Evolutionary conservation across 1,139 yeast genomes (phyloP).

Genomic region (Yarrowia galli): DNA sequence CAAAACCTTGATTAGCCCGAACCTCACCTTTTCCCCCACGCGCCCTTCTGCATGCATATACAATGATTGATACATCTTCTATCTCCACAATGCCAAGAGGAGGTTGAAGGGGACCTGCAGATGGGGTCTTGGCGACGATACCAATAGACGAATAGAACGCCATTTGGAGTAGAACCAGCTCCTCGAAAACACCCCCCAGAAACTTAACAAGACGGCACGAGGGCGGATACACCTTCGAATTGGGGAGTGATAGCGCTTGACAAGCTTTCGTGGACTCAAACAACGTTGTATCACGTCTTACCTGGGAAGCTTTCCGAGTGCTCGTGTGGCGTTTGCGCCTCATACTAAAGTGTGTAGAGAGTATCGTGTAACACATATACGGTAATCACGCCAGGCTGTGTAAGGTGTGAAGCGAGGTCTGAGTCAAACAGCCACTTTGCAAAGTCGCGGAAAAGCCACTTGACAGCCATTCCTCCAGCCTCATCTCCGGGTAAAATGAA

Average conservation of each 20-base stretch:
- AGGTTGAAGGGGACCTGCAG: constrained; percentile 7
- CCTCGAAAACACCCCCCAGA: not conserved
- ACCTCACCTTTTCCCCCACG: not conserved
- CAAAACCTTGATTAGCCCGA: not conserved
- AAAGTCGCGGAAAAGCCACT: not conserved
- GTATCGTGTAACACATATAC: not conserved
- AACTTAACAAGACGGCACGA: not conserved
- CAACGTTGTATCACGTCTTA: constrained; percentile 19
- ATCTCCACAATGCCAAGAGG: constrained; percentile 29
- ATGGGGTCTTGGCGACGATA: not conserved
- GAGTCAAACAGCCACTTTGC: not conserved
- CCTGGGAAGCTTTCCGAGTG: constrained; percentile 1
- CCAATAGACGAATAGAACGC: not conserved
- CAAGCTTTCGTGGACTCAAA: constrained; percentile 1
- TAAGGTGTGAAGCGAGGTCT: not conserved
- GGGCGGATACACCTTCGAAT: constrained; percentile 13
- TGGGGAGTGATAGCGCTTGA: not conserved
- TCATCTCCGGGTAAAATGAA: not conserved
- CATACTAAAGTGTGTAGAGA: not conserved
- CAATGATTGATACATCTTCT: not conserved
- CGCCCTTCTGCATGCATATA: not conserved
- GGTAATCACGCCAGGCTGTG: constrained; percentile 5
- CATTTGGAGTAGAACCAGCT: not conserved
- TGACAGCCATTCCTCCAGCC: not conserved
- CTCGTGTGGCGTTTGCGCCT: constrained; percentile 9